These are phyloP conservation scores for Macrolepiota dolichaula DNA, from an alignment of 768 basidiomycete species.

Conservation along the genomic window DNA sequence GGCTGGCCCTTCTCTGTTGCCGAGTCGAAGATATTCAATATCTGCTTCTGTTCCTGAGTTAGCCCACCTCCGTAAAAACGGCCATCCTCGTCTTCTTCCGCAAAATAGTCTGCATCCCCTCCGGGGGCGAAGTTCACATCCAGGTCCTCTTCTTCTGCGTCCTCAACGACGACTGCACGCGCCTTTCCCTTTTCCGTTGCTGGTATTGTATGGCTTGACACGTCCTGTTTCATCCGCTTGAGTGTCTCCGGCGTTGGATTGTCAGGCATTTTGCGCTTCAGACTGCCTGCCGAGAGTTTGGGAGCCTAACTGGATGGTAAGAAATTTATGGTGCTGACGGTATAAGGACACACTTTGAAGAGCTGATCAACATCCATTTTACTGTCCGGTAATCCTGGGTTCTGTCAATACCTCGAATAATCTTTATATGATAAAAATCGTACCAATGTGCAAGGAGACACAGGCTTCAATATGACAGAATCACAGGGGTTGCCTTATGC, in stretches of 20 bases:
- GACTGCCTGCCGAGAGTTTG: constrained; percentile 59
- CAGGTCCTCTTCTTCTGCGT: constrained; percentile 51
- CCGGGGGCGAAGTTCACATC: constrained; percentile 70
- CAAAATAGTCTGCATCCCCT: constrained; percentile 87
- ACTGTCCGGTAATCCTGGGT: neutral
- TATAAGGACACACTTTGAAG: constrained; percentile 38
- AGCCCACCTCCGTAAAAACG: constrained; percentile 93
- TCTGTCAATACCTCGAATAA: neutral
- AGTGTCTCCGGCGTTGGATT: constrained; percentile 79
- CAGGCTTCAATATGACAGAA: too few relatives aligned
- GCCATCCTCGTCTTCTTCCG: constrained; percentile 89
- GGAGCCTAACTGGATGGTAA: constrained; percentile 44
- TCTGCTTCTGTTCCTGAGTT: constrained; percentile 90
- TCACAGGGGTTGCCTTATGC: constrained; percentile 3
- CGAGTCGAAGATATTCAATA: constrained; percentile 90
- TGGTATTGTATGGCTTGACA: constrained; percentile 14
- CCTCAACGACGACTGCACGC: constrained; percentile 55
- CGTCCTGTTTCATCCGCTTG: constrained; percentile 71
- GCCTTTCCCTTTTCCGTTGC: constrained; percentile 18
- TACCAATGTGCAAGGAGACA: too few relatives aligned
- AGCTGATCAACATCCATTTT: constrained; percentile 49
- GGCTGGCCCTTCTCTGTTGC: constrained; percentile 58
- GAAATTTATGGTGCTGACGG: neutral
- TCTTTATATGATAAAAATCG: too few relatives aligned
- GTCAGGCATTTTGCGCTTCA: constrained; percentile 74